Evolutionary conservation across 352 stramenopile genomes (phyloP), one percentile per base, ranked within the genome.

Genomic region (Phytopythium litorale): DNA sequence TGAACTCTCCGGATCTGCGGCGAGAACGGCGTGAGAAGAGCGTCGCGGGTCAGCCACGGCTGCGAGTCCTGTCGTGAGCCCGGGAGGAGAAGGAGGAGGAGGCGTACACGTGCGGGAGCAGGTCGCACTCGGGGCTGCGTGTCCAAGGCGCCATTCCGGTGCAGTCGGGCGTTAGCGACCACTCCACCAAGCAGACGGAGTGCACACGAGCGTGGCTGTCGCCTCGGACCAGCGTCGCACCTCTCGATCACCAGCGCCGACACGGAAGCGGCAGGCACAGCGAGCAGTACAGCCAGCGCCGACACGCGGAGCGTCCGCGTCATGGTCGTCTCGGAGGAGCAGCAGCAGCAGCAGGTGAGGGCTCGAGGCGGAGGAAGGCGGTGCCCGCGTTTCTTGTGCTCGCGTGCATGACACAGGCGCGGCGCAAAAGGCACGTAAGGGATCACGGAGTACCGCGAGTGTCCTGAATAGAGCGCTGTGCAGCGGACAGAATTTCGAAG

Each of bases 71-170:
- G 4, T 40, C 35, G 15, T 40, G 35, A 40, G 7, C 35, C 35
- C 3, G 7, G 35, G n/a, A n/a, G n/a, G n/a, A n/a, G n/a, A n/a
- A 11, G 35, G 35, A 40, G 35, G 7, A 15, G 15, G 7, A 15
- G 15, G 75, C 79, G 66, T 81, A 89, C 78, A 92, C 81, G 66
- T 91, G 83, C 7, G 81, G 89, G 71, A 89, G 68, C 50, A 82
- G 62, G 23, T 68, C 58, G 63, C 78, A 87, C 53, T 69, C 64
- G 11, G 83, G 80, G 28, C 83, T 91, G 65, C 11, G 46, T 37
- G 45, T 28, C n/a, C 25, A 32, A 6, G 7, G 21, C 21, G 21
- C 19, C 42, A 25, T 23, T 49, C 21, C 19, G 19, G 18, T 19
- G 15, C 67, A 28, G 23, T 49, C 12, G 12, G 46, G 16, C 48